Conservation (phyloP, 2,329 filamentous ascomycete species). For the Malbranchea zuffiana region DNA sequence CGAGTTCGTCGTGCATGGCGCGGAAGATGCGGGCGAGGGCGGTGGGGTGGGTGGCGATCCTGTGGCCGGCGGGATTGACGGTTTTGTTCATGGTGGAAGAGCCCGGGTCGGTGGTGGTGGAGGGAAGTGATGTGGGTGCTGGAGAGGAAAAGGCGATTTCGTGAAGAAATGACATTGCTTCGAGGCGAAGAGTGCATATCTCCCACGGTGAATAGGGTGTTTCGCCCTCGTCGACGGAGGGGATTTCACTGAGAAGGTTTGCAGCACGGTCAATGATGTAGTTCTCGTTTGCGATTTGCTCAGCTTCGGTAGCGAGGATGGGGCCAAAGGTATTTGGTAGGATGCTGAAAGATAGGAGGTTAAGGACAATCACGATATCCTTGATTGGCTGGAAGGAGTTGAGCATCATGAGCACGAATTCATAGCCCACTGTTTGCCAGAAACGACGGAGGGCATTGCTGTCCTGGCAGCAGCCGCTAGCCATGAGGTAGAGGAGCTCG, state of each 20-base stretch:
- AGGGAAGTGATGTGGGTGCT: slow-evolving; percentile 41
- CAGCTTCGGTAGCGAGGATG: slow-evolving; percentile 30
- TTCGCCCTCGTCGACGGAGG: slow-evolving; percentile 35
- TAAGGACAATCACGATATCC: slow-evolving; percentile 45
- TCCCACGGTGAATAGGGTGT: slow-evolving; percentile 28
- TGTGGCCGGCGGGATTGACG: slow-evolving; percentile 45
- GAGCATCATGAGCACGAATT: slow-evolving; percentile 49
- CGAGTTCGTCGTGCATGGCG: slow-evolving; percentile 62
- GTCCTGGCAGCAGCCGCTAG: slow-evolving; percentile 36
- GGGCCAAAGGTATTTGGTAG: slow-evolving; percentile 45
- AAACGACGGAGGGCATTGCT: slow-evolving; percentile 37
- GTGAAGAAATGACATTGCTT: slow-evolving; percentile 36
- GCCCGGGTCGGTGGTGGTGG: too few relatives aligned
- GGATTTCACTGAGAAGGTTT: slow-evolving; percentile 46
- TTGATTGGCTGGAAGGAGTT: slow-evolving; percentile 46
- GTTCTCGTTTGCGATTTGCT: slow-evolving; percentile 33
- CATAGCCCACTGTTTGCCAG: slow-evolving; percentile 47
- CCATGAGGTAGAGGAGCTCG: slow-evolving; percentile 43
- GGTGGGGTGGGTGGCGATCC: slow-evolving; percentile 57
- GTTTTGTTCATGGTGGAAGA: too few relatives aligned
- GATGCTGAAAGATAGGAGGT: slow-evolving; percentile 46
- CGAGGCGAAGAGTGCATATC: slow-evolving; percentile 34
- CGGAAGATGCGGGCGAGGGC: slow-evolving; percentile 65
- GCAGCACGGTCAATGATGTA: slow-evolving; percentile 48
- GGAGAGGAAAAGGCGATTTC: slow-evolving; percentile 31